Percentiles rank a stretch among this genome's conserved stretches.
Evolutionary conservation across 2,329 filamentous ascomycete genomes (phyloP).

Genomic region (Aureobasidium melanogenum): DNA sequence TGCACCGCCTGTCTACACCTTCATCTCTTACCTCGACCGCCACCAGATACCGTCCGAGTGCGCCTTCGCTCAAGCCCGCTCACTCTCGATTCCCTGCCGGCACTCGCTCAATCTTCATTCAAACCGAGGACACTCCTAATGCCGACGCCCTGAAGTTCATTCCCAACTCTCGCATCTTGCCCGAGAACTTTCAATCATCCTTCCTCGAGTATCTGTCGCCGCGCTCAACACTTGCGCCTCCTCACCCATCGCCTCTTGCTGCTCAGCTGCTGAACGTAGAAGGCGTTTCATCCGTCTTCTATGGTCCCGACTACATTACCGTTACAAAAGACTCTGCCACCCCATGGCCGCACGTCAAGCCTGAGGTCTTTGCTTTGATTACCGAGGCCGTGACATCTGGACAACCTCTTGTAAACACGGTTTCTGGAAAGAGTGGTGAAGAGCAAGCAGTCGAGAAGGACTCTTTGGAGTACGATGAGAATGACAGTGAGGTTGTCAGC

Average conservation of each 20-base stretch:
- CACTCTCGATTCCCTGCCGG: background rate
- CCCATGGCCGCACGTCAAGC: conserved; percentile 90
- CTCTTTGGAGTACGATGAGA: conserved; percentile 72
- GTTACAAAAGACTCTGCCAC: conserved; percentile 82
- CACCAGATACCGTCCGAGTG: conserved; percentile 3
- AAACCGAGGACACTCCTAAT: conserved; percentile 92
- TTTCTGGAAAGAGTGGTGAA: conserved; percentile 49
- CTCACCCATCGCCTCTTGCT: conserved; percentile 83
- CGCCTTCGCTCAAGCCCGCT: background rate
- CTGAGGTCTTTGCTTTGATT: conserved; percentile 90
- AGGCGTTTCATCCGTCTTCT: conserved; percentile 90
- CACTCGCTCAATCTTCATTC: conserved; percentile 82
- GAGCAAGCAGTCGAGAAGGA: conserved; percentile 47
- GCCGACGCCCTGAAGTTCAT: conserved; percentile 85
- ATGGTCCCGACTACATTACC: conserved; percentile 92
- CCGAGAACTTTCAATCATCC: conserved; percentile 59
- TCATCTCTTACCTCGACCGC: conserved; percentile 7
- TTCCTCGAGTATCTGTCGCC: conserved; percentile 91
- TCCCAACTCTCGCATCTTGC: conserved; percentile 79
- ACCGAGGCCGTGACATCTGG: conserved; percentile 85
- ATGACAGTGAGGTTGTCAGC: conserved; percentile 86
- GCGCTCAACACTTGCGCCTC: conserved; percentile 77
- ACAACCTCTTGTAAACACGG: conserved; percentile 66
- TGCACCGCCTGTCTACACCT: conserved; percentile 8
- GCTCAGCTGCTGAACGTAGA: conserved; percentile 87